Percentiles rank a stretch among this genome's conserved stretches.
phyloP scores from a whole-genome alignment of 1,284 basidiomycete genomes.

The Grifola frondosa region DNA sequence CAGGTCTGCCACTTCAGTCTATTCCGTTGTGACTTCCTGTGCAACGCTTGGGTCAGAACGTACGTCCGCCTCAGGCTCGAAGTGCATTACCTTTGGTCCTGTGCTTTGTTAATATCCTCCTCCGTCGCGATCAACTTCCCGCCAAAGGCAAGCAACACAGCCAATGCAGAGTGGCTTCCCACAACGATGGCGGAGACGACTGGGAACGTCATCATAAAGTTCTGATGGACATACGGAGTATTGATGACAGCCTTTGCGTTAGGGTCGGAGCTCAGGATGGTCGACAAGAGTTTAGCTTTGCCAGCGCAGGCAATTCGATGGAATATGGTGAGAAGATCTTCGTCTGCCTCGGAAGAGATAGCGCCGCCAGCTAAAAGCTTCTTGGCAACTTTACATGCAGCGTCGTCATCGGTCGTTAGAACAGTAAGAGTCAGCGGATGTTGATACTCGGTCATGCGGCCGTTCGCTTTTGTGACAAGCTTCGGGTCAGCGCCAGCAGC shows the following conservation, averaged over 20 bases:
- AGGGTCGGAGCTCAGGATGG: conserved; percentile 48
- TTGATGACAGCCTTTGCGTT: conserved; percentile 47
- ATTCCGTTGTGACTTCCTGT: no score
- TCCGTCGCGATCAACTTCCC: conserved; percentile 35
- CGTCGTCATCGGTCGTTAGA: conserved; percentile 44
- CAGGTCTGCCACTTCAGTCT: conserved; percentile 8
- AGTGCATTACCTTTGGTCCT: conserved; percentile 24
- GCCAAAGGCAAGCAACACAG: conserved; percentile 41
- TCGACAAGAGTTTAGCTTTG: conserved; percentile 42
- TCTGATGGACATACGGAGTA: conserved; percentile 35
- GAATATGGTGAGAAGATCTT: conserved; percentile 46
- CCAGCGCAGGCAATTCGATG: conserved; percentile 42
- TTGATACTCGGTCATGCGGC: conserved; percentile 25
- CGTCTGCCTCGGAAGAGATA: conserved; percentile 48
- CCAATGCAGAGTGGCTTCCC: conserved; percentile 38
- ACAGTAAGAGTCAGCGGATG: conserved; percentile 51
- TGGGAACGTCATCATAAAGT: conserved; percentile 31
- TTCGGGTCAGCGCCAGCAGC: conserved; percentile 41
- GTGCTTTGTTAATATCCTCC: conserved; percentile 33
- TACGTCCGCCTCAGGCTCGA: neutral
- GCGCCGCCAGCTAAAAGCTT: conserved; percentile 48
- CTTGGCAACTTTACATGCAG: conserved; percentile 43
- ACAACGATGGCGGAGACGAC: conserved; percentile 36
- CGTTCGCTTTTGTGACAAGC: conserved; percentile 24
- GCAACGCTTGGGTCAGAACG: neutral